Evolutionary conservation across 2,329 filamentous ascomycete genomes (phyloP), one percentile per base, ranked within the genome.

Genomic region (Colletotrichum sp.): DNA sequence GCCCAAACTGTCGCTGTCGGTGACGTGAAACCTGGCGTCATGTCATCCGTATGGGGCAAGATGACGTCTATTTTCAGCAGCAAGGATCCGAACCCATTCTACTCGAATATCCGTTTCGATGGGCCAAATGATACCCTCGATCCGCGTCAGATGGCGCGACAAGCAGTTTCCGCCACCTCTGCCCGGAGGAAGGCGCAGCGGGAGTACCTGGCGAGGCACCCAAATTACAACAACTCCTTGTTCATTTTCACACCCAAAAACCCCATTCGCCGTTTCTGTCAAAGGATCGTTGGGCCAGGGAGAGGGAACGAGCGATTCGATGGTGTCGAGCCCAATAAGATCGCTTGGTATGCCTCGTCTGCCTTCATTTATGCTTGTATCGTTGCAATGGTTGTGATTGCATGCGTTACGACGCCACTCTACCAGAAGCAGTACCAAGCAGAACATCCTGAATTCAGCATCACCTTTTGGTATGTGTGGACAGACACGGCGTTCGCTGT

Each of bases 371-470:
- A 99, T 83, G 93, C 94, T 28, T 94, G 95, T 16, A 98, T 99
- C 77, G 95, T 99, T 57, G 95, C 95, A 67, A 99, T 99, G 98
- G 97, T 99, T n/a, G 86, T 98, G 60, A 90, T 99, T 68, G 97
- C 97, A 34, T 99, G 96, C 82, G 90, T 99, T 67, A 98, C 96
- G 2, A 99, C 97, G 2, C 97, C 97, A 1, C 87, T 99, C 18
- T 99, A 98, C 82, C 97, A 99, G 83, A 95, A 94, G 82, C 90
- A 96, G 79, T 98, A 98, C 82, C 96, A 96, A 80, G 83, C 91
- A 69, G 87, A 84, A 7, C 89, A 92, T 59, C 84, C 89, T 74
- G 82, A 84, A 1, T 92, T 92, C 81, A 92, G 88, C 74, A 87
- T 91, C 61, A 89, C 89, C 74, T 97, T 96, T 81, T 99, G 98